A percentile compares a stretch with the other conserved stretches of the same genome.
Conservation (phyloP, 305 asterid genomes). For the Caryopteris hybrid region DNA sequence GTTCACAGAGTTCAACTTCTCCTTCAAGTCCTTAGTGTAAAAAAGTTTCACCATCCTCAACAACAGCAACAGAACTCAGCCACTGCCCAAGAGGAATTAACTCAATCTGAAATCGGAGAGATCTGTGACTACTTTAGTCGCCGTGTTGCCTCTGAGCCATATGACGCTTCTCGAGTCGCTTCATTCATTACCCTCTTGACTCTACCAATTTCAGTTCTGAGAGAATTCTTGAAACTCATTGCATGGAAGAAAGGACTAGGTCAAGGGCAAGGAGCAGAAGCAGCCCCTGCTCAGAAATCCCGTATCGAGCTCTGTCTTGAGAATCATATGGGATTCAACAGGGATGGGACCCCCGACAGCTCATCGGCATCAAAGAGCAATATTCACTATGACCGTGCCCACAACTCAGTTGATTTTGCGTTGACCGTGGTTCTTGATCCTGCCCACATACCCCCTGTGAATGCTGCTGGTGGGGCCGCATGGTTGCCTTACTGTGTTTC, state of each 20-base stretch:
- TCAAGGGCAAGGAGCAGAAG: conserved; percentile 74
- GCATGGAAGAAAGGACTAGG: conserved; percentile 97
- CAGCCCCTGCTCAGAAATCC: conserved; percentile 83
- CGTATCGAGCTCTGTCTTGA: conserved; percentile 94
- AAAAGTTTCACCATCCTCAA: conserved; percentile 87
- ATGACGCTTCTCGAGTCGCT: conserved; percentile 97
- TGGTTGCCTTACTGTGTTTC: conserved; percentile 98
- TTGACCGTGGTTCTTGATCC: conserved; percentile 94
- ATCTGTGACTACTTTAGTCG: conserved; percentile 98
- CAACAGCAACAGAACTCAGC: conserved; percentile 84
- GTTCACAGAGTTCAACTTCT: conserved; percentile 99
- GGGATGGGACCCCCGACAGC: conserved; percentile 50
- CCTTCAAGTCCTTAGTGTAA: conserved; percentile 96
- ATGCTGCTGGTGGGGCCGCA: conserved; percentile 99
- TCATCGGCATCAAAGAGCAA: conserved; percentile 73
- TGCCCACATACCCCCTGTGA: conserved; percentile 78
- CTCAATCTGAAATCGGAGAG: conserved; percentile 87
- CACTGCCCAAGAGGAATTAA: conserved; percentile 80
- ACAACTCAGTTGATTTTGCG: conserved; percentile 86
- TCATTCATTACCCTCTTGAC: conserved; percentile 95
- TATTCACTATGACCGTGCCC: conserved; percentile 78
- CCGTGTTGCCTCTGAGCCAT: conserved; percentile 99
- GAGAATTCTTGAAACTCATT: conserved; percentile 90
- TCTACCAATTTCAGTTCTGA: conserved; percentile 81
- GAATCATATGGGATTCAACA: conserved; percentile 71